Percentiles rank a stretch among this genome's conserved stretches.
These are phyloP conservation scores for Calycina marina DNA, from an alignment of 2,329 filamentous ascomycete genomes.

Conservation along the genomic window DNA sequence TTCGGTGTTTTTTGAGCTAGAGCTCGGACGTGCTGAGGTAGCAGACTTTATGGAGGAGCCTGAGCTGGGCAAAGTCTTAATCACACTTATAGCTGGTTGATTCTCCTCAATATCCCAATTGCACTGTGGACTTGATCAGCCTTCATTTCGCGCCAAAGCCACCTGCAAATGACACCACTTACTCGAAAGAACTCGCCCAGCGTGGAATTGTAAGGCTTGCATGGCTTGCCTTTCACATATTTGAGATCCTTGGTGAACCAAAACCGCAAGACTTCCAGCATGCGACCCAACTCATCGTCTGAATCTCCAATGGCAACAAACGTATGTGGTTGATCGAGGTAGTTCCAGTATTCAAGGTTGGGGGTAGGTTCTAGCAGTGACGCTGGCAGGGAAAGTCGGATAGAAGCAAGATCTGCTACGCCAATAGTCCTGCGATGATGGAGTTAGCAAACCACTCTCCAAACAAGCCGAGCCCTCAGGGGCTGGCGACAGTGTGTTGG, in stretches of 20 bases:
- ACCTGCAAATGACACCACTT: slow-evolving; percentile 22
- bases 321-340: slow-evolving; percentile 85
- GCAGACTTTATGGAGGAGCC: slow-evolving; percentile 19
- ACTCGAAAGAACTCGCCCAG: slow-evolving; percentile 95
- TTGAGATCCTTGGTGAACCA: slow-evolving; percentile 99
- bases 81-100: slow-evolving; percentile 41
- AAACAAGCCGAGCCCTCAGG: too few relatives aligned
- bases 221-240: slow-evolving; percentile 96
- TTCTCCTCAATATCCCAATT: slow-evolving; percentile 88
- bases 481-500: too few relatives aligned
- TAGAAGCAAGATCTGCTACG: slow-evolving; percentile 85
- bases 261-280: slow-evolving; percentile 87
- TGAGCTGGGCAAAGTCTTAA: slow-evolving; percentile 13
- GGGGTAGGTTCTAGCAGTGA: slow-evolving; percentile 92
- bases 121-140: slow-evolving; percentile 41
- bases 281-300: slow-evolving; percentile 79
- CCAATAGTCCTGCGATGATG: slow-evolving; percentile 64
- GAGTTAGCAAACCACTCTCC: slow-evolving; percentile 9
- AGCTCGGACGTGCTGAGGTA: slow-evolving; percentile 13
- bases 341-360: slow-evolving; percentile 98
- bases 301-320: slow-evolving; percentile 76
- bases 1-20: slow-evolving; percentile 6
- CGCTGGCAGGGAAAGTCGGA: slow-evolving; percentile 89
- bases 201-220: slow-evolving; percentile 97
- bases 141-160: background rate